These are phyloP conservation scores for Microsporum ferrugineum DNA, from an alignment of 2,329 filamentous ascomycete genomes.

Conservation along the genomic window DNA sequence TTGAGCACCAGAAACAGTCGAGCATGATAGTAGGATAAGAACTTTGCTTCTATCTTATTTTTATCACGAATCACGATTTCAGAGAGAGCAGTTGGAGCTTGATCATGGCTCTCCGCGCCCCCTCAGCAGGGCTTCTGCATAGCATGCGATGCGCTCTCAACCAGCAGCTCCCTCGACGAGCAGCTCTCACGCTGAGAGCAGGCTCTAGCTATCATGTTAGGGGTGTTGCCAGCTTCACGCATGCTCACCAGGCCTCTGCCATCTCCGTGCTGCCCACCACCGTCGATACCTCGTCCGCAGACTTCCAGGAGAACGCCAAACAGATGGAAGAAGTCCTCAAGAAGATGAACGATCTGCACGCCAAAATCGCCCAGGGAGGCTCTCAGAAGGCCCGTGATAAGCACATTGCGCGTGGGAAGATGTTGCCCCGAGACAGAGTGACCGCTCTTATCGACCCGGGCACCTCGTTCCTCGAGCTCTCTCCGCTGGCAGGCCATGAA, in stretches of 20 bases:
- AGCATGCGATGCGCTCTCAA: slow-evolving; percentile 24
- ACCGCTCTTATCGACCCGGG: slow-evolving; percentile 79
- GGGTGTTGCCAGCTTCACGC: slow-evolving; percentile 62
- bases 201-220: slow-evolving; percentile 17
- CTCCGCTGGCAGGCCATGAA: slow-evolving; percentile 74
- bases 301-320: slow-evolving; percentile 68
- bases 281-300: slow-evolving; percentile 64
- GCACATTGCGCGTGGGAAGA: slow-evolving; percentile 78
- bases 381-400: slow-evolving; percentile 73
- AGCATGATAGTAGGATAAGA: not conserved
- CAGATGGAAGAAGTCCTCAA: slow-evolving; percentile 65
- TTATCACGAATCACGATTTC: not conserved
- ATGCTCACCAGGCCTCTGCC: slow-evolving; percentile 67
- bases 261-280: slow-evolving; percentile 67
- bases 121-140: slow-evolving; percentile 30
- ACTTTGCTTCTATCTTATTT: not conserved
- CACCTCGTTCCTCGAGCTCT: slow-evolving; percentile 86
- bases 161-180: slow-evolving; percentile 13
- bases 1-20: not conserved
- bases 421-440: slow-evolving; percentile 83
- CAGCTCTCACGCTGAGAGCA: not conserved
- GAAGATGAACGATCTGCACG: slow-evolving; percentile 58
- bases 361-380: slow-evolving; percentile 63
- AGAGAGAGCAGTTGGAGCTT: not conserved
- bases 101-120: slow-evolving; percentile 24